Evolutionary conservation across 208 protist genomes (phyloP).

Genomic region (Leishmania mexicana): DNA sequence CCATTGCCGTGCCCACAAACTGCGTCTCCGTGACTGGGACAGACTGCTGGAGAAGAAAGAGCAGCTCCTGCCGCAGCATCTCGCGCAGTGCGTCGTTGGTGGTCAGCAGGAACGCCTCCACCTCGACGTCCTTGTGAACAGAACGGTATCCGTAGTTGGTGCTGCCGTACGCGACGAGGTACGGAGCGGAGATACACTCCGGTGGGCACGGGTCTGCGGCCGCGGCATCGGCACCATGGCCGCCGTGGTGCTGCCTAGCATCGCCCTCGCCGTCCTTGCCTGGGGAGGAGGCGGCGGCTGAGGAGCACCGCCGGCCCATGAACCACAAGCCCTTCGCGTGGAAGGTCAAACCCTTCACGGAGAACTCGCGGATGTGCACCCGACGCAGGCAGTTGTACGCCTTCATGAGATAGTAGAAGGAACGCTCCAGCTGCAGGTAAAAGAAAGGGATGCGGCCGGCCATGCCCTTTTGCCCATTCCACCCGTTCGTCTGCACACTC

Average conservation of each 20-base stretch:
- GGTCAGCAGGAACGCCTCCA: conserved; percentile 70
- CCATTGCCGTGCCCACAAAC: conserved; percentile 55
- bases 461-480: conserved; percentile 64
- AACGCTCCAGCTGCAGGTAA: conserved; percentile 83
- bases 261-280: background rate
- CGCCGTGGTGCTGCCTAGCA: background rate
- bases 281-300: background rate
- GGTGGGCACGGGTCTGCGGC: conserved; percentile 4
- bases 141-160: conserved; percentile 91
- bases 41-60: conserved; percentile 57
- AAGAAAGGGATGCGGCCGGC: conserved; percentile 78
- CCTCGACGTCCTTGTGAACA: conserved; percentile 86
- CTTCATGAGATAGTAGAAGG: conserved; percentile 75
- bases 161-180: conserved; percentile 84
- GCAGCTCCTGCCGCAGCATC: conserved; percentile 61
- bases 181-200: conserved; percentile 40
- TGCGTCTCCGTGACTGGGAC: conserved; percentile 45
- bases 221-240: background rate
- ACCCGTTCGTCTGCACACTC: conserved; percentile 77
- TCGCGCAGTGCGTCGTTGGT: conserved; percentile 51
- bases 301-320: conserved; percentile 7
- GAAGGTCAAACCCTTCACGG: conserved; percentile 68
- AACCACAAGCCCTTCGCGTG: conserved; percentile 91
- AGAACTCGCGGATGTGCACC: conserved; percentile 69
- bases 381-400: conserved; percentile 52